Evolutionary conservation across 345 rosid genomes (phyloP), one percentile per base, ranked within the genome.

Genomic region (Lumnitzera racemosa): DNA sequence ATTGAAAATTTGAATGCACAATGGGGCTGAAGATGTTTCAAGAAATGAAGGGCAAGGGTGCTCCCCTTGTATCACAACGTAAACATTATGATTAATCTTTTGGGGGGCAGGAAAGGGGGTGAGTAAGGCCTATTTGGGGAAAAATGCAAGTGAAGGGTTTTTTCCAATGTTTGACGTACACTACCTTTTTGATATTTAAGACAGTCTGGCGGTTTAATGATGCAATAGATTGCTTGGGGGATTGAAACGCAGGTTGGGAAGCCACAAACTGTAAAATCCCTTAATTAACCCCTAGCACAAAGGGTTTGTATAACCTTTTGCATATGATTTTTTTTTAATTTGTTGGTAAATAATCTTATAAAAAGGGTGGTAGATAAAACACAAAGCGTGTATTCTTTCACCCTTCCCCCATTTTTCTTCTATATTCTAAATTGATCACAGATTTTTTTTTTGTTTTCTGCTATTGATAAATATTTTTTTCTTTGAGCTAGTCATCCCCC

Each of bases 221-320:
- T 50, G 99, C 99, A 1, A 78, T 86, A 47, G 91, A 86, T 56
- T 88, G 96, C 75, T 76, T 94, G 78, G 95, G 86, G 51, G 88
- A 70, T 66, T 94, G 99, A 94, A 94, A 65, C 48, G 76, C 77
- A 4, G 96, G 97, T 47, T 62, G n/a, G 88, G 64, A 81, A 70
- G 57, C 99, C 97, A 47, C 90, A 7, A 83, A 97, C 23, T 88
- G 96, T 94, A 88, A 70, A 90, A 94, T 74, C 97, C 99, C 0
- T 79, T 94, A 69, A 86, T 94, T 77, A 90, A 94, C 71, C 97
- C 97, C 47, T 94, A 94, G 97, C 99, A 59, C 97, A 84, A 67
- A 90, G 80, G 92, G 99, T 90, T 84, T n/a, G 66, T 56, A 51
- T 52, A 55, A 58, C 56, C 63, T 65, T 46, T n/a, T 59, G 27